Conservation (phyloP, 345 rosid genomes). For the Psidium guajava region DNA sequence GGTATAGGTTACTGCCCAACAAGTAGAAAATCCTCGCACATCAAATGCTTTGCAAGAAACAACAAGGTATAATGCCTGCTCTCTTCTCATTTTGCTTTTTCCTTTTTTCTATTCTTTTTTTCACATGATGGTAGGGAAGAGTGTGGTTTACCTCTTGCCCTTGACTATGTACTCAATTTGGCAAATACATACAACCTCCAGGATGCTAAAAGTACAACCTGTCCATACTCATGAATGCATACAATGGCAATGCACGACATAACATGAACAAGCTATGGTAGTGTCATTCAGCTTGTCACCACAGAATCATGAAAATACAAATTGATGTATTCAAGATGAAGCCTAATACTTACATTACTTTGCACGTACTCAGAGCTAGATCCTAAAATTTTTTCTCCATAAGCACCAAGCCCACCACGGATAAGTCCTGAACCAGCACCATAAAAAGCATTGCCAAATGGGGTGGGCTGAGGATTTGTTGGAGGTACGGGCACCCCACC, state of each 20-base stretch:
- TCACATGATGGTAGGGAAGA: not conserved
- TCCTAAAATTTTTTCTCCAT: constrained; percentile 83
- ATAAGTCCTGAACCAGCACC: constrained; percentile 96
- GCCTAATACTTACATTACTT: constrained; percentile 72
- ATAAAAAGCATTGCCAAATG: constrained; percentile 80
- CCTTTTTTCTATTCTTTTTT: not conserved
- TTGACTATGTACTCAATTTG: not conserved
- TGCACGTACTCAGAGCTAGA: constrained; percentile 96
- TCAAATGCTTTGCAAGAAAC: not conserved
- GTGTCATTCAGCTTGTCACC: constrained; percentile 2
- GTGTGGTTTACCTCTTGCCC: not conserved
- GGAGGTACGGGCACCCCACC: constrained; percentile 55
- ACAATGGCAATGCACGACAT: not conserved
- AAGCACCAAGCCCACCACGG: constrained; percentile 84
- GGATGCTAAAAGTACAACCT: not conserved
- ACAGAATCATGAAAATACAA: not conserved
- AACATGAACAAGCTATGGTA: not conserved
- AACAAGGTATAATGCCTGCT: not conserved
- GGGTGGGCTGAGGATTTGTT: constrained; percentile 58
- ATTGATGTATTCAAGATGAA: not conserved
- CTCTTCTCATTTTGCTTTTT: not conserved
- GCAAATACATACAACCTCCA: not conserved
- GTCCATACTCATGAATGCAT: not conserved
- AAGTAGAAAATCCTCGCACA: not conserved
- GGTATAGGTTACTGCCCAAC: not conserved